These are phyloP conservation scores for Cystobasidiaceae sp. DNA, from an alignment of 1,284 basidiomycete genomes.

Conservation along the genomic window DNA sequence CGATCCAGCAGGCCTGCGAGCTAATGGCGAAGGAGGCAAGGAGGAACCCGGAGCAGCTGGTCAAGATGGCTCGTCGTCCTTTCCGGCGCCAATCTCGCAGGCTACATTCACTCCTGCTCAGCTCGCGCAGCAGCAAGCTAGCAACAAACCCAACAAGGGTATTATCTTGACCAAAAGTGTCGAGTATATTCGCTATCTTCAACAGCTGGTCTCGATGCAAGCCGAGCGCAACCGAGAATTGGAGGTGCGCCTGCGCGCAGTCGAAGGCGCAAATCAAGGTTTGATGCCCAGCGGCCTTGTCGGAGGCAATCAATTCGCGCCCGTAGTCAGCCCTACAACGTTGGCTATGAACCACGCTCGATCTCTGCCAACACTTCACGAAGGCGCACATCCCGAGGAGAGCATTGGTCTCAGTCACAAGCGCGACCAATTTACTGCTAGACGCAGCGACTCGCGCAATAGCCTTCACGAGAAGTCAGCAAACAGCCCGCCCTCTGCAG, in stretches of 20 bases:
- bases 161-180: slow-evolving; percentile 82
- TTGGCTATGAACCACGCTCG: too few species aligned
- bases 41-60: neutral
- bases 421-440: slow-evolving; percentile 18
- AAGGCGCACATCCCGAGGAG: neutral
- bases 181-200: slow-evolving; percentile 78
- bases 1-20: slow-evolving; percentile 32
- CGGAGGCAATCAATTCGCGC: neutral
- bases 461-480: slow-evolving; percentile 3
- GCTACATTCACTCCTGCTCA: slow-evolving; percentile 21
- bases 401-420: slow-evolving; percentile 1
- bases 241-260: slow-evolving; percentile 49
- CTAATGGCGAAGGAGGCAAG: neutral
- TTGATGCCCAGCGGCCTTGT: neutral
- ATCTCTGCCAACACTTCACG: slow-evolving; percentile 1
- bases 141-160: slow-evolving; percentile 78
- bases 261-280: neutral
- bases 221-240: slow-evolving; percentile 68
- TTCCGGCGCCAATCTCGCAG: neutral
- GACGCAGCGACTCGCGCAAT: slow-evolving; percentile 1
- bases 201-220: slow-evolving; percentile 72
- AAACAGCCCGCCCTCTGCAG: too few species aligned
- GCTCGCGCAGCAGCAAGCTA: slow-evolving; percentile 37
- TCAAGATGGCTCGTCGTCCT: neutral
- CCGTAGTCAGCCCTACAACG: too few species aligned